Base-by-base conservation (phyloP, 805 yeast species). In the Candida ovalis region DNA sequence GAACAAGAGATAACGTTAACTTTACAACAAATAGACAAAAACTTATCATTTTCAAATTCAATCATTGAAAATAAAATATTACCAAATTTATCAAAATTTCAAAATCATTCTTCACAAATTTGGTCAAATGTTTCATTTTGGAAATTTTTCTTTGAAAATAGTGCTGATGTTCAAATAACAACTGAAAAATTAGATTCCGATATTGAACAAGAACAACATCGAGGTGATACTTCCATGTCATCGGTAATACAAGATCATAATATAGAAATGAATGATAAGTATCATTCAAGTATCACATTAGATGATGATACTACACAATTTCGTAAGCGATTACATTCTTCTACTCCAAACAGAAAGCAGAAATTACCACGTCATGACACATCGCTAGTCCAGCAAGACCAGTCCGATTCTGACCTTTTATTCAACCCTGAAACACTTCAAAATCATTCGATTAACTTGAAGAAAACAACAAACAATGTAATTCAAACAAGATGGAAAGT, bases 1-100 rank as follows among this genome's bases (percentile, higher is more conserved):
- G 96, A 89, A 58, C 95, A 86, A 62, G 86, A 83, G 59, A 86
- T 88, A 38, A 88, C 96, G 0, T 64, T 85, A 45, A 79, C 82
- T 5, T 68, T 90, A 42, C 96, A 88, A 63, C 84, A 82, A 42
- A 86, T 90, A 22, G 96, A 89, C 67, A 76, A 81, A 42, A 84
- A 88, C 59, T 73, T 89, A 43, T 77, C 85, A 12, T 72, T 76
- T 40, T 80, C 91, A 19, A 88, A 86, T 61, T 75, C 81, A 41
- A 75, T 83, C 30, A 80, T 90, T 23, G 81, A 81, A 42, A 85
- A 84, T 51, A 75, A 76, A 38, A 74, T 89, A 27, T 72, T 87
- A 28, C 96, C 96, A 2, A 72, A 79, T 12, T 75, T 89, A 21
- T 76, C 79, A 52, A 71, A 73, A 40, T 88, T 86, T 59, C 78